Base-by-base conservation (phyloP, 2,329 filamentous ascomycete species). In the Didymella glomerata region DNA sequence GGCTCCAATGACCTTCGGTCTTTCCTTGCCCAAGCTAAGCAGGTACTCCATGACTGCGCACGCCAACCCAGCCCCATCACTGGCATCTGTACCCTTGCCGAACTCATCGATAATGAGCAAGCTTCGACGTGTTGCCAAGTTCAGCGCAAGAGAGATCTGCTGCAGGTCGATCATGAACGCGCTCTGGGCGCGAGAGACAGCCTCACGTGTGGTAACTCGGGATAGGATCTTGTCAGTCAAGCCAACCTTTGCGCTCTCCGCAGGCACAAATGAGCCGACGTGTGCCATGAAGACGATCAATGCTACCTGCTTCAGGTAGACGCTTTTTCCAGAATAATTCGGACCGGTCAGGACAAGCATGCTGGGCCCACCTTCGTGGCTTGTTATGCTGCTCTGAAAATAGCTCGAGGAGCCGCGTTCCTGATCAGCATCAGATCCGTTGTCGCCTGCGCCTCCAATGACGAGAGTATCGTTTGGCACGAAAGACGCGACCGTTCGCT, bases 321-420 rank as follows among this genome's bases (percentile, higher is more conserved):
- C 87, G 67, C 93, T 98, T 77, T 99, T 99, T 0, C 95, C 95
- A 0, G 95, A 98, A 74, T 95, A 96, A 68, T 99, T 99, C 4
- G 95, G 93, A 0, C 95, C 95, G 0, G 95, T 98, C 68, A 99
- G 77, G 6, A 97, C 80, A 13, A 97, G 75, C 78, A 92, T 89
- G 64, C 85, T 92, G 13, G 90, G 87, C 2, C 72, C 73, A 4
- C 76, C 65, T 6, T 58, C 42, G 11, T 38, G 9, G 4, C 2
- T 24, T 5, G n/a, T 14, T 27, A 24, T 41, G n/a, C 27, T 51
- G 4, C 11, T 20, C 2, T 48, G 42, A 4, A 28, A 16, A n/a
- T 32, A 48, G 11, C 18, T 50, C 4, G 45, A 47, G 11, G 36
- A 58, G 11, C 8, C 25, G 34, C 41, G 38, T 9, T 49, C 45